Percentiles rank a stretch among this genome's conserved stretches.
Evolutionary conservation across 2,329 filamentous ascomycete genomes (phyloP).

Genomic region (Cephalotrichum gorgonifer): DNA sequence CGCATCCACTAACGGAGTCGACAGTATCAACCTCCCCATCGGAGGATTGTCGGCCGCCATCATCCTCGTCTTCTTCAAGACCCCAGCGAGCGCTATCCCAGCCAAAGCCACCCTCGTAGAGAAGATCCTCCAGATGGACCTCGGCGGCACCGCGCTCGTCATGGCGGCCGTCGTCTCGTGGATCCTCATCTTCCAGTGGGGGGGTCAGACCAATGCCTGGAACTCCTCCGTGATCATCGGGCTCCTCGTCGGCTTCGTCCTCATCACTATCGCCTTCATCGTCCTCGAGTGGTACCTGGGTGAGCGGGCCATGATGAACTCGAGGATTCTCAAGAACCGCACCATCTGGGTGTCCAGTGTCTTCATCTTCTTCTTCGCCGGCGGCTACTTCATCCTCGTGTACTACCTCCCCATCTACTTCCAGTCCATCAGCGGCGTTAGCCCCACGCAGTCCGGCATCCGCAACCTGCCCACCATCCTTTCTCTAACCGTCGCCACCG

Average conservation of each 20-base stretch:
- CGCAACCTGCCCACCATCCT: slow-evolving; percentile 34
- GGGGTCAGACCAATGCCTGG: slow-evolving; percentile 33
- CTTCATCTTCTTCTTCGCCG: slow-evolving; percentile 31
- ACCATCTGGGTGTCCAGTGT: slow-evolving; percentile 24
- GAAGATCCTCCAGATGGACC: slow-evolving; percentile 38
- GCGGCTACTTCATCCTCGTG: slow-evolving; percentile 31
- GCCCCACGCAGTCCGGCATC: slow-evolving; percentile 28
- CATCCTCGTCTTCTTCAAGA: slow-evolving; percentile 30
- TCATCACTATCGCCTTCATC: slow-evolving; percentile 22
- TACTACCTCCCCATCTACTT: slow-evolving; percentile 39
- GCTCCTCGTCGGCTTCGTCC: slow-evolving; percentile 27
- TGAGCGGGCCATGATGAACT: slow-evolving; percentile 33
- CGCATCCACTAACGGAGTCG: neutral
- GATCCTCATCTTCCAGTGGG: slow-evolving; percentile 37
- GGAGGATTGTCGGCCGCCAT: slow-evolving; percentile 17
- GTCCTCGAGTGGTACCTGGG: slow-evolving; percentile 28
- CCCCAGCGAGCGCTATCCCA: slow-evolving; percentile 26
- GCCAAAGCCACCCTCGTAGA: slow-evolving; percentile 24
- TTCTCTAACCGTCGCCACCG: slow-evolving; percentile 29
- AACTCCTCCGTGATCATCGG: slow-evolving; percentile 27
- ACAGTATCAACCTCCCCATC: slow-evolving; percentile 24
- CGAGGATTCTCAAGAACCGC: slow-evolving; percentile 25
- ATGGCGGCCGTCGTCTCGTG: slow-evolving; percentile 31
- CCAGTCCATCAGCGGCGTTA: slow-evolving; percentile 28
- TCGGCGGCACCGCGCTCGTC: slow-evolving; percentile 30